phyloP scores from a whole-genome alignment of 768 basidiomycete genomes.

The Boletus fagicola region DNA sequence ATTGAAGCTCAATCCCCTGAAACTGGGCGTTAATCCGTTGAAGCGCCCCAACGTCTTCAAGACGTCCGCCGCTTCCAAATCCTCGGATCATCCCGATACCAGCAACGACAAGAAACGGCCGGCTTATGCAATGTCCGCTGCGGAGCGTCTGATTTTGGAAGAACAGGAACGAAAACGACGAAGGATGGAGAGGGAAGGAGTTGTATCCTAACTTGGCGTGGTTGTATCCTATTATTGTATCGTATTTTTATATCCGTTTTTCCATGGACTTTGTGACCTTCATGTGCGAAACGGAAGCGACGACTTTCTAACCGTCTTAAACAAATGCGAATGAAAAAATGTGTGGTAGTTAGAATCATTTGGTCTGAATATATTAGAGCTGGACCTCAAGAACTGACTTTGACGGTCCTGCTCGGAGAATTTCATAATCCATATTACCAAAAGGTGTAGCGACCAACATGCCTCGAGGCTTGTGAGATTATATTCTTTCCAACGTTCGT shows the following conservation, averaged over 20 bases:
- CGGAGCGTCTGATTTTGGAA: constrained; percentile 84
- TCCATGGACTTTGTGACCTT: too few relatives aligned
- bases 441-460: neutral
- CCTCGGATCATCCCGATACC: constrained; percentile 29
- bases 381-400: too few relatives aligned
- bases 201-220: constrained; percentile 10
- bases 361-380: too few relatives aligned
- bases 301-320: too few relatives aligned
- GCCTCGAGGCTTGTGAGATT: neutral
- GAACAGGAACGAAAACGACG: constrained; percentile 88
- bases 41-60: constrained; percentile 80
- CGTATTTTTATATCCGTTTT: constrained; percentile 5
- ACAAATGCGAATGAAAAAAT: too few relatives aligned
- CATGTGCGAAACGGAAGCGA: too few relatives aligned
- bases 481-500: neutral
- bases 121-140: constrained; percentile 69
- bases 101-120: constrained; percentile 59
- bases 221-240: constrained; percentile 6
- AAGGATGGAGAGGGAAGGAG: constrained; percentile 57
- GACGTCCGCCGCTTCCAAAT: constrained; percentile 37
- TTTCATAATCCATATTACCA: neutral
- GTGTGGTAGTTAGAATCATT: too few relatives aligned
- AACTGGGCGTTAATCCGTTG: constrained; percentile 50
- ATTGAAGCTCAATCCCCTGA: constrained; percentile 59
- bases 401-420: too few relatives aligned